Evolutionary conservation across 768 basidiomycete genomes (phyloP), one percentile per base, ranked within the genome.

Genomic region (Boletus insuetus): DNA sequence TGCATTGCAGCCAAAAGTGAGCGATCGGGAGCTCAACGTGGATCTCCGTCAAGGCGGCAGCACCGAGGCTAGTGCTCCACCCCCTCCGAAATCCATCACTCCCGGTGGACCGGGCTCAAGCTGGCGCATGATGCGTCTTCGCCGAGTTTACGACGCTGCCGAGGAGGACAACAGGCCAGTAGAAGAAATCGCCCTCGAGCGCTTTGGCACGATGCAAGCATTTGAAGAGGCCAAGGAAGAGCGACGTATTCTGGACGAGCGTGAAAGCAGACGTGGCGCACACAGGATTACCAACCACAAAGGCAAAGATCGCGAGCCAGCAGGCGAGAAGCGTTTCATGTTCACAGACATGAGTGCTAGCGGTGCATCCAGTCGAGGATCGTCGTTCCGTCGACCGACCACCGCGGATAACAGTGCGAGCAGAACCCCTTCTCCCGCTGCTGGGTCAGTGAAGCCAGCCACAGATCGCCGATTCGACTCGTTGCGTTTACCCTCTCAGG

Each of bases 121-220:
- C 66, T 99, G 97, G 96, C 86, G 97, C 16, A 98, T 98, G 97
- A 94, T 91, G 86, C 93, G 94, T 63, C 82, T 99, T 0, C 83
- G 86, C 39, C 81, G 91, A 16, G 87, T 93, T 1, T 95, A 92
- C 66, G 96, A 98, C 68, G 82, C 89, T 3, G 93, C 90, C 0
- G 86, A 92, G 55, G 95, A 98, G 64, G 93, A 95, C 69, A 81
- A 82, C 6, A 73, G 77, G 6, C 66, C 84, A 0, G 68, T 92
- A 12, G 87, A 91, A 60, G 82, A 94, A 55, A 82, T 98, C 31
- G 96, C 89, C 0, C 60, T 91, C 13, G 96, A 98, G 55, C 83
- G 94, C 6, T 98, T 97, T 64, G 93, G 90, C 5, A 85, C 83
- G 3, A 70, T 95, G 22, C 83, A 87, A 49, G 89, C 88, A 6